A percentile compares a stretch with the other conserved stretches of the same genome.
phyloP scores from a whole-genome alignment of 768 basidiomycete genomes.

The Basidioascus undulatus region DNA sequence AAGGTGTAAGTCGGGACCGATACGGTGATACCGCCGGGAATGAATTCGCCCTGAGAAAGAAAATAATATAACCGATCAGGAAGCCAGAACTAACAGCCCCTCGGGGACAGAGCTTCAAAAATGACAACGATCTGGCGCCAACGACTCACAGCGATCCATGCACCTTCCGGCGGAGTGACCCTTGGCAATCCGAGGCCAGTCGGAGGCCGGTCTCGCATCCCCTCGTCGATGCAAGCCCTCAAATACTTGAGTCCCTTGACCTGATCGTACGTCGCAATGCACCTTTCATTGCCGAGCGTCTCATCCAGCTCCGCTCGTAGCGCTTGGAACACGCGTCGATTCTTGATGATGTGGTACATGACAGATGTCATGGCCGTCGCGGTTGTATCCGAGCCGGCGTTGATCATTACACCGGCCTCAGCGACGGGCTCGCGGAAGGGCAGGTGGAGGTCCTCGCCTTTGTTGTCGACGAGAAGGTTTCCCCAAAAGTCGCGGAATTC shows the following conservation, averaged over 20 bases:
- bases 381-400: slow-evolving; percentile 20
- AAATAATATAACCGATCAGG: not conserved
- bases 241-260: slow-evolving; percentile 1
- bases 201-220: not conserved
- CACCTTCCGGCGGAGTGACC: not conserved
- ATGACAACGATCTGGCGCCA: slow-evolving; percentile 11
- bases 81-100: slow-evolving; percentile 18
- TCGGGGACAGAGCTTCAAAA: slow-evolving; percentile 15
- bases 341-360: slow-evolving; percentile 4
- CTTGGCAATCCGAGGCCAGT: not conserved
- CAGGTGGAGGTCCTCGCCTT: not conserved
- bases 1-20: not conserved
- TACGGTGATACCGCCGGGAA: not conserved
- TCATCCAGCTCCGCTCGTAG: slow-evolving; percentile 5
- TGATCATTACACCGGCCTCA: slow-evolving; percentile 8
- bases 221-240: slow-evolving; percentile 1
- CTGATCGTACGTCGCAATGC: not conserved
- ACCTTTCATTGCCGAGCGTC: not conserved
- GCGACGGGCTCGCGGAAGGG: slow-evolving; percentile 11
- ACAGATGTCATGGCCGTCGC: slow-evolving; percentile 18
- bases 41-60: not conserved
- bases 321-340: slow-evolving; percentile 2
- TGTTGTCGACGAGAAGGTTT: slow-evolving; percentile 13
- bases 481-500: slow-evolving; percentile 9
- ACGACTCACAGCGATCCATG: slow-evolving; percentile 2